phyloP scores from a whole-genome alignment of 306 rosid species.

The Sesbania bispinosa region DNA sequence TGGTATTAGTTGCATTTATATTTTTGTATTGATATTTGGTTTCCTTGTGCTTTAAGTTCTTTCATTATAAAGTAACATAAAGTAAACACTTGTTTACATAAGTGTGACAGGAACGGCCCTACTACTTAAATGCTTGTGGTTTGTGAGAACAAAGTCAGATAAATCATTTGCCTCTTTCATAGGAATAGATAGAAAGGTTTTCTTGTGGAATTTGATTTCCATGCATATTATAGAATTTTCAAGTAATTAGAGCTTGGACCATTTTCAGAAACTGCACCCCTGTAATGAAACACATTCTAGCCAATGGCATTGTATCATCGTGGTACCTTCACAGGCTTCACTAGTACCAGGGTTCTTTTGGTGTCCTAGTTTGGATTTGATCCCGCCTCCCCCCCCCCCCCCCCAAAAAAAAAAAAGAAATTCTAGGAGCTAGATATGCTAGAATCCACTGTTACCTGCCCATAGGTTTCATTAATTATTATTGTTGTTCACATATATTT shows the following conservation, averaged over 20 bases:
- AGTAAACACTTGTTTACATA: no score
- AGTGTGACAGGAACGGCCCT: no score
- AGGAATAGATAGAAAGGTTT: no score
- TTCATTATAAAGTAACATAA: no score
- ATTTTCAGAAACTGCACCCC: background rate
- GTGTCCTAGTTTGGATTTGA: background rate
- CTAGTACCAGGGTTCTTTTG: background rate
- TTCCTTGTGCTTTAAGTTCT: no score
- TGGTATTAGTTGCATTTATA: no score
- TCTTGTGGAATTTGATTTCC: no score
- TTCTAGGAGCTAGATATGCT: background rate
- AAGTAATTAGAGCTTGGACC: background rate
- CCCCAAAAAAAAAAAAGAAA: background rate
- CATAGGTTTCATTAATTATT: background rate
- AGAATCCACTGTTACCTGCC: slow-evolving; percentile 1
- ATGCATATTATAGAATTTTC: no score
- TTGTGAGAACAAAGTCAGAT: no score
- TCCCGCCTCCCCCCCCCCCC: background rate
- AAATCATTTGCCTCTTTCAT: no score
- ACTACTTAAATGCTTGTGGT: no score
- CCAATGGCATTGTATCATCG: background rate
- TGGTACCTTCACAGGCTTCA: background rate
- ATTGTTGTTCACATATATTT: background rate
- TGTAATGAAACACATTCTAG: background rate
- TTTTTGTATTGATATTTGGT: no score